A percentile compares a stretch with the other conserved stretches of the same genome.
Evolutionary conservation across 208 protist species (phyloP).

Genomic region (Trypanosoma rangeli): DNA sequence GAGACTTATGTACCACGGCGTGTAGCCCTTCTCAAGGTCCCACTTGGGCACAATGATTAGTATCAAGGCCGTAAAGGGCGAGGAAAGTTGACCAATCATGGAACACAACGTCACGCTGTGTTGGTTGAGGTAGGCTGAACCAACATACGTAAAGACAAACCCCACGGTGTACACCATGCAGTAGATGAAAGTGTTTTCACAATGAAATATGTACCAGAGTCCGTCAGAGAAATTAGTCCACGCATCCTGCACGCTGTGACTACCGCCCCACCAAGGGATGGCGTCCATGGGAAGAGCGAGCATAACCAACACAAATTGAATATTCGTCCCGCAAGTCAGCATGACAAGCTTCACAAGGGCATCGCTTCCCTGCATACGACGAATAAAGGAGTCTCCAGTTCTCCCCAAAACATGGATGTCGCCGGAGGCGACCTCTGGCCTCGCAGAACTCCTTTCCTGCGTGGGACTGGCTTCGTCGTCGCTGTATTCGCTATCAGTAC

Average conservation of each 20-base stretch:
- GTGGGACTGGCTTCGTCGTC: neutral
- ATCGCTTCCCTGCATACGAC: conserved; percentile 41
- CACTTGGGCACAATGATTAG: conserved; percentile 70
- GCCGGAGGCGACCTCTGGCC: neutral
- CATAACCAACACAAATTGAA: conserved; percentile 66
- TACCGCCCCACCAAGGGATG: conserved; percentile 79
- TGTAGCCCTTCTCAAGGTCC: conserved; percentile 57
- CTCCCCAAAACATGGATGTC: neutral
- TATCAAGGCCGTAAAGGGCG: conserved; percentile 70
- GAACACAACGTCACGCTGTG: conserved; percentile 82
- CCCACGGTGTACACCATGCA: conserved; percentile 76
- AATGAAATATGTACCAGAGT: conserved; percentile 58
- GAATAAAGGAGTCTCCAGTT: neutral
- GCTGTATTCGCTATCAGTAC: neutral
- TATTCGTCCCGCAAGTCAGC: conserved; percentile 57
- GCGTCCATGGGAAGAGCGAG: conserved; percentile 73
- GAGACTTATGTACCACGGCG: conserved; percentile 70
- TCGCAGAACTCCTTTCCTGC: neutral
- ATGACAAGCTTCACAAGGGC: conserved; percentile 84
- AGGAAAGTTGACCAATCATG: conserved; percentile 78
- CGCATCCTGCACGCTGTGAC: conserved; percentile 42
- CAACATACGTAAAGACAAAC: conserved; percentile 78
- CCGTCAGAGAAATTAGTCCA: conserved; percentile 75
- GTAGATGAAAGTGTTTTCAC: conserved; percentile 59
- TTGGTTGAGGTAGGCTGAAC: conserved; percentile 83